These are phyloP conservation scores for Xylaria sp. DNA, from an alignment of 2,329 filamentous ascomycete genomes.

Conservation along the genomic window DNA sequence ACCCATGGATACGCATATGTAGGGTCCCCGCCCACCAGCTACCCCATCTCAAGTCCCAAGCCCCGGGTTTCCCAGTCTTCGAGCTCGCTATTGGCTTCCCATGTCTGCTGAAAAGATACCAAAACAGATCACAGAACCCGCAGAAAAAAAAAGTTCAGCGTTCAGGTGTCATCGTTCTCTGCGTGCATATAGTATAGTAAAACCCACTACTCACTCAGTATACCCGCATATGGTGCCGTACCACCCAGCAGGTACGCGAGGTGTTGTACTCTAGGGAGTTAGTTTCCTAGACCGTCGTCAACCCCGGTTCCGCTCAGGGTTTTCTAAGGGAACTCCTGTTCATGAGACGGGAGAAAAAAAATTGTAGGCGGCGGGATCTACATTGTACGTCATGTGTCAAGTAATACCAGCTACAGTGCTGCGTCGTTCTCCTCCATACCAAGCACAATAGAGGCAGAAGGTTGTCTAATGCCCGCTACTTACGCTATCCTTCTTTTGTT, in stretches of 20 bases:
- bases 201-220: neutral
- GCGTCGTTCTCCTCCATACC: neutral
- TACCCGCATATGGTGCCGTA: conserved; percentile 12
- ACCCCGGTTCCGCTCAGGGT: conserved; percentile 24
- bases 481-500: conserved; percentile 9
- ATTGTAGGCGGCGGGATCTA: neutral
- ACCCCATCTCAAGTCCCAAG: conserved; percentile 19
- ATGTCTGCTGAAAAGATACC: conserved; percentile 33
- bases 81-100: conserved; percentile 33
- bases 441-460: neutral
- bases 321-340: neutral
- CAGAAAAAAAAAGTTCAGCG: conserved; percentile 20
- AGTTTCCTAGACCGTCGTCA: conserved; percentile 28
- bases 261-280: neutral
- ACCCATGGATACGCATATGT: neutral
- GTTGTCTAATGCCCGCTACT: neutral
- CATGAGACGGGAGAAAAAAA: neutral
- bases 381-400: conserved; percentile 1
- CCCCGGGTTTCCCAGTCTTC: conserved; percentile 14
- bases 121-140: conserved; percentile 2
- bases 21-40: conserved; percentile 5
- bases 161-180: conserved; percentile 38
- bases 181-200: conserved; percentile 25
- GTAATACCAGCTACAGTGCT: neutral
- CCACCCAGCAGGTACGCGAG: conserved; percentile 2